These are phyloP conservation scores for Pascua sp. DNA, from an alignment of 1,284 basidiomycete species.

Conservation along the genomic window DNA sequence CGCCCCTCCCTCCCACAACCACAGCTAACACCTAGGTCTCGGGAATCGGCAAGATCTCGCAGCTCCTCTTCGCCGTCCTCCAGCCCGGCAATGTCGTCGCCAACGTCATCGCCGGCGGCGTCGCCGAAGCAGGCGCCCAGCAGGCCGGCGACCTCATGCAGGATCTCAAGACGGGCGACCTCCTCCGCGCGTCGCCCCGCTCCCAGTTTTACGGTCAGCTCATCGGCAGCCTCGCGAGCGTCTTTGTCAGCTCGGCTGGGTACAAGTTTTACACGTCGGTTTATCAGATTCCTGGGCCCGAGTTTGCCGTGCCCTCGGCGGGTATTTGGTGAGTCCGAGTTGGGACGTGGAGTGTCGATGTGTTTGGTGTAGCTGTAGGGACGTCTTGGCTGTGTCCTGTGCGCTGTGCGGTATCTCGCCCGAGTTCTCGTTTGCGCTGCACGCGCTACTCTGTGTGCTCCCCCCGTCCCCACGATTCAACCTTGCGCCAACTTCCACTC, in stretches of 20 bases:
- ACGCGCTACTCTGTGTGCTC: too few species aligned
- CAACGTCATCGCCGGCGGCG: constrained; percentile 93
- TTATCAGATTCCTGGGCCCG: constrained; percentile 72
- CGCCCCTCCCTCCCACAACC: too few species aligned
- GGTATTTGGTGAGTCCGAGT: constrained; percentile 56
- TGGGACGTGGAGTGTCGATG: too few species aligned
- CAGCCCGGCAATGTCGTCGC: constrained; percentile 93
- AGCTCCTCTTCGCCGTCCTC: constrained; percentile 87
- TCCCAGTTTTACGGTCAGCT: constrained; percentile 86
- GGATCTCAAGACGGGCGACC: constrained; percentile 91
- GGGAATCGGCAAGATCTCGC: constrained; percentile 90
- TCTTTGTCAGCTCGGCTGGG: constrained; percentile 81
- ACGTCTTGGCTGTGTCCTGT: too few species aligned
- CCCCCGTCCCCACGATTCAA: too few species aligned
- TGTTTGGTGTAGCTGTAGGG: too few species aligned
- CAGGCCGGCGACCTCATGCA: constrained; percentile 99
- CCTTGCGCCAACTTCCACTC: constrained; percentile 1
- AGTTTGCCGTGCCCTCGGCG: constrained; percentile 90
- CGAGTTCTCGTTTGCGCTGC: too few species aligned
- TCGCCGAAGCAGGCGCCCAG: constrained; percentile 92
- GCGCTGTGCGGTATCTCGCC: too few species aligned
- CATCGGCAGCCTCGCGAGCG: constrained; percentile 79
- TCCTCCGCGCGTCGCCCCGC: constrained; percentile 78
- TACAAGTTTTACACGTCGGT: constrained; percentile 82
- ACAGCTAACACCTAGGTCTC: constrained; percentile 55